Base-by-base conservation (phyloP, 148 eudicot species). In the Rhododendron molle region DNA sequence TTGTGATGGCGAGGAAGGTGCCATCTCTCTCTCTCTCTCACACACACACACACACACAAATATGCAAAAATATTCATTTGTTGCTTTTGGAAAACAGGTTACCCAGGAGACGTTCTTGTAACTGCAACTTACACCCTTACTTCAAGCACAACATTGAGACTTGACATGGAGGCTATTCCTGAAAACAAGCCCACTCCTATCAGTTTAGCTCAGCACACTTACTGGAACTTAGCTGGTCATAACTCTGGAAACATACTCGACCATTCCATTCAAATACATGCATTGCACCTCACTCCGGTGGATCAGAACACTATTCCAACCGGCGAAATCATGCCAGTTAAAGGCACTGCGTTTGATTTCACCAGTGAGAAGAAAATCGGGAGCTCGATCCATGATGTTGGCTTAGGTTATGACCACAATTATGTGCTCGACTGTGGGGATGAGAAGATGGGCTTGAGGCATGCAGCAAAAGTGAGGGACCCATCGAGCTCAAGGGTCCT, bases 131-230 rank as follows among this genome's bases (percentile, higher is more conserved):
- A 97, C 89, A 92, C 98, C 76, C 98, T 97, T 21, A 88, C 94
- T 76, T 93, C 98, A 80, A 90, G 85, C 84, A 95, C 98, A 32
- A 89, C 96, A 32, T 4, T 95, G 92, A 92, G 92, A 88, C 99
- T 97, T 9, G 99, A 97, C 92, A 97, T 97, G 99, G 99, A 95
- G 90, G 99, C 98, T 20, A 85, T 94, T n/a, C 95, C 98, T 1
- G 89, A 87, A 86, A 94, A 95, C 87, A 97, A 94, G 89, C 90
- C 98, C 38, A 95, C 99, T 67, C 98, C 94, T 9, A 93, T 95
- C 56, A 97, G 87, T 89, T 92, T 97, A 72, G 98, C 99, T 34
- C 98, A 97, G 82, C 99, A 97, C 85, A 97, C 98, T 36, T 97
- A 95, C 85, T 97, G 98, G 98, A 95, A 95, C 84, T 88, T 97